A percentile compares a stretch with the other conserved stretches of the same genome.
These are phyloP conservation scores for Cystobasidium onofrii DNA, from an alignment of 768 basidiomycete species.

Conservation along the genomic window DNA sequence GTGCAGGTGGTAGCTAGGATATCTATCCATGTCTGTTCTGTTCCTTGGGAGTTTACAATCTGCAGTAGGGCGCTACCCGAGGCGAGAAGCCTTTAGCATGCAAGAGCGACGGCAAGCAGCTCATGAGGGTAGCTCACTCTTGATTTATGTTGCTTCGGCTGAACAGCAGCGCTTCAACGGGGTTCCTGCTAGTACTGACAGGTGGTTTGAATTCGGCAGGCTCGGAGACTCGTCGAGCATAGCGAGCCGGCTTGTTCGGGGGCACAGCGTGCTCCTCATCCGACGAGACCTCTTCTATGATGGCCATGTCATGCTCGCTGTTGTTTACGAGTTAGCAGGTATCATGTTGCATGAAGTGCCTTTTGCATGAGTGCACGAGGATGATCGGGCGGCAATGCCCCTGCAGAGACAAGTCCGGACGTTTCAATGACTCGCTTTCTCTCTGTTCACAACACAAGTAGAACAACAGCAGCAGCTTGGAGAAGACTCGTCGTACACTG, in stretches of 20 bases:
- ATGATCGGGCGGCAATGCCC: neutral
- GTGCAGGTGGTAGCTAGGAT: neutral
- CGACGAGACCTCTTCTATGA: conserved; percentile 6
- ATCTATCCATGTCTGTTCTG: neutral
- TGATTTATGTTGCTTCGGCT: neutral
- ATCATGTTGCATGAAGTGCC: neutral
- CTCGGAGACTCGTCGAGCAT: neutral
- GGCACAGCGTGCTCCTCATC: neutral
- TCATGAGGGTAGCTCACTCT: neutral
- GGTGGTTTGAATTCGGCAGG: neutral
- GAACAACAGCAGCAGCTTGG: neutral
- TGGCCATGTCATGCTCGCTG: neutral
- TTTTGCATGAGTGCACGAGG: neutral
- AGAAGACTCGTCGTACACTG: neutral
- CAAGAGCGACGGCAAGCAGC: neutral
- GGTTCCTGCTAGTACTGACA: neutral
- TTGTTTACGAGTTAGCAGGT: neutral
- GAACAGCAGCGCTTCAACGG: neutral
- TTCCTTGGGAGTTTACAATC: neutral
- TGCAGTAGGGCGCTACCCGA: neutral
- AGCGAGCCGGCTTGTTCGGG: neutral
- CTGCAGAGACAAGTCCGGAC: neutral
- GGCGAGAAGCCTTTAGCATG: neutral
- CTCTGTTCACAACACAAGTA: neutral
- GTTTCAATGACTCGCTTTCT: neutral